Percentiles rank a stretch among this genome's conserved stretches.
Conservation (phyloP, 2,329 filamentous ascomycete species). For the Alternaria sp. region DNA sequence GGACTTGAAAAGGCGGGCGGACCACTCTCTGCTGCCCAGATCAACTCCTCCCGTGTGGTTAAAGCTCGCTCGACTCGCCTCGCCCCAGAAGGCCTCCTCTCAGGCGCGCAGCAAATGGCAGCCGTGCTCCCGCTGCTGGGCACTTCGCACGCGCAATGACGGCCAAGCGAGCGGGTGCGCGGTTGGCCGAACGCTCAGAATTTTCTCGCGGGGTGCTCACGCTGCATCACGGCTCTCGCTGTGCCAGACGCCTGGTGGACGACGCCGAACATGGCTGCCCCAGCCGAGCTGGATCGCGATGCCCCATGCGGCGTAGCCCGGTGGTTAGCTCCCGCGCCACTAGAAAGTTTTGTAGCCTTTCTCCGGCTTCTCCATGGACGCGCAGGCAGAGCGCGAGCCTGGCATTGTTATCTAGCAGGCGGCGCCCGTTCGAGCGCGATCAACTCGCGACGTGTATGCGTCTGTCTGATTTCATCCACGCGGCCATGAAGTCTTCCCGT, state of each 20-base stretch:
- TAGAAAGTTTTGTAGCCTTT: constrained; percentile 20
- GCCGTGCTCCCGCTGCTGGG: constrained; percentile 22
- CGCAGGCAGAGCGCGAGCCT: not conserved
- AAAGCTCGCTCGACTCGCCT: constrained; percentile 18
- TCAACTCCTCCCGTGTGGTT: constrained; percentile 23
- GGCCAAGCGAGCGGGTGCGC: constrained; percentile 28
- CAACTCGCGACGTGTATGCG: not conserved
- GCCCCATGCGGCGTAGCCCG: constrained; percentile 9
- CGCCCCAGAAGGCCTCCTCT: constrained; percentile 18
- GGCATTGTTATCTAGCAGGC: not conserved
- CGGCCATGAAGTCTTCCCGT: not conserved
- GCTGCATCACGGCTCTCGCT: constrained; percentile 13
- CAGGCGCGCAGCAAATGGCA: constrained; percentile 29
- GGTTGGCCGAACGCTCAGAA: constrained; percentile 30
- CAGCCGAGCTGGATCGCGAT: constrained; percentile 25
- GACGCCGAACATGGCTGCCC: constrained; percentile 22
- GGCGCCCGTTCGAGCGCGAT: not conserved
- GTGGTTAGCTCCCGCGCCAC: constrained; percentile 32
- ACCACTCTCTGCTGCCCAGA: constrained; percentile 28
- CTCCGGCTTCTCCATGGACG: constrained; percentile 44
- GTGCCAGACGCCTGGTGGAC: constrained; percentile 19
- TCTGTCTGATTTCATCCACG: not conserved
- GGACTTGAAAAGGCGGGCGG: constrained; percentile 44
- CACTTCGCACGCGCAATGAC: constrained; percentile 19
- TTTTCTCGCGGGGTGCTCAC: constrained; percentile 36